Evolutionary conservation across 106 monocot genomes (phyloP).

Genomic region (Triglochin maritima): DNA sequence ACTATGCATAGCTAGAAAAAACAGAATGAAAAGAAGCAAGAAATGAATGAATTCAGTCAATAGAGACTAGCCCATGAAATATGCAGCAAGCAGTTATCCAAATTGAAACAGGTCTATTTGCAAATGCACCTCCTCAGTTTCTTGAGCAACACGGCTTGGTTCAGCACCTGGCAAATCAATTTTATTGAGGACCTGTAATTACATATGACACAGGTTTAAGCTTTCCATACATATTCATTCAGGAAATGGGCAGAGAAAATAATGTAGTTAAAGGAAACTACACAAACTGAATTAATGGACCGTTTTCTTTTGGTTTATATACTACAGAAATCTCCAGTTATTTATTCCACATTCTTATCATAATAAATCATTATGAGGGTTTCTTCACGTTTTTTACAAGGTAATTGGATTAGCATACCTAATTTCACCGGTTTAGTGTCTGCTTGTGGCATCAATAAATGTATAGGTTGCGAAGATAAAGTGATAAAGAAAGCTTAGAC

Average conservation of each 20-base stretch:
- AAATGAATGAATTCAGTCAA: not conserved
- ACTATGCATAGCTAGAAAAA: not conserved
- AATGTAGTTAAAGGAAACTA: not conserved
- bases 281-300: not conserved
- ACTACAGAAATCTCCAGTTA: no score
- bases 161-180: conserved; percentile 97
- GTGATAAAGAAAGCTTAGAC: no score
- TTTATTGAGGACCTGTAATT: conserved; percentile 78
- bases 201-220: no score
- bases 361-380: no score
- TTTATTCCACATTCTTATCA: no score
- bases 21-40: not conserved
- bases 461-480: no score
- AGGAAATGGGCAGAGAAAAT: not conserved
- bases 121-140: conserved; percentile 79
- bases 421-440: no score
- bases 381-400: no score
- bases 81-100: not conserved
- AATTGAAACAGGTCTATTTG: not conserved
- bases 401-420: no score
- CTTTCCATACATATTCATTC: no score
- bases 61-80: not conserved
- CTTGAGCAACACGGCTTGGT: conserved; percentile 54
- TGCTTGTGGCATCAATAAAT: no score
- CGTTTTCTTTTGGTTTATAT: no score